Evolutionary conservation across 1,284 basidiomycete genomes (phyloP).

Genomic region (Marasmius oreades): DNA sequence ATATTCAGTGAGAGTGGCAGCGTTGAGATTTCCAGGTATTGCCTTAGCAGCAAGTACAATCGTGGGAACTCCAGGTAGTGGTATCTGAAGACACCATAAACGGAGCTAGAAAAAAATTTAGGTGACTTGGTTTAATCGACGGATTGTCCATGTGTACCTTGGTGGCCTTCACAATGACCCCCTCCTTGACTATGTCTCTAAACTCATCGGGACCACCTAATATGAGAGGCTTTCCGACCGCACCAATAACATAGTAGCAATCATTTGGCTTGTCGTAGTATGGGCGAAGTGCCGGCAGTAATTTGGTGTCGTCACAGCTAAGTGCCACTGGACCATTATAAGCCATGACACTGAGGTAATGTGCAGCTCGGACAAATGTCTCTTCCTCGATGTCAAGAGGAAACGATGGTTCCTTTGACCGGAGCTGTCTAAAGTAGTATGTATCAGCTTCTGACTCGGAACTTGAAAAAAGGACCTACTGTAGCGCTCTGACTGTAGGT

Average conservation of each 20-base stretch:
- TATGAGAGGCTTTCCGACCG: slow-evolving; percentile 16
- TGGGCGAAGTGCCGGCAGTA: slow-evolving; percentile 17
- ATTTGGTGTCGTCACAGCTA: slow-evolving; percentile 29
- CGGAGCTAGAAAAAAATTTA: slow-evolving; percentile 19
- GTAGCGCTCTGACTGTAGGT: neutral
- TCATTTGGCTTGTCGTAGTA: slow-evolving; percentile 20
- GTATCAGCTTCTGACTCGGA: neutral
- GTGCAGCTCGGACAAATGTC: slow-evolving; percentile 16
- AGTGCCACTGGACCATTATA: slow-evolving; percentile 24
- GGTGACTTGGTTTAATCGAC: neutral
- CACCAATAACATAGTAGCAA: slow-evolving; percentile 23
- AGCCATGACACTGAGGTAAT: slow-evolving; percentile 12
- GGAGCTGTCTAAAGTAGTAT: slow-evolving; percentile 1
- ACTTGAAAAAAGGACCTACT: too few species aligned
- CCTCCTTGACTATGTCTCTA: slow-evolving; percentile 10
- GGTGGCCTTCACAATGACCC: slow-evolving; percentile 14
- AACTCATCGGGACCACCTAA: slow-evolving; percentile 17
- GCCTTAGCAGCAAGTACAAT: slow-evolving; percentile 25
- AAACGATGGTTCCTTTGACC: slow-evolving; percentile 16
- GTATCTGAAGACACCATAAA: slow-evolving; percentile 22
- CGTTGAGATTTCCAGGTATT: slow-evolving; percentile 20
- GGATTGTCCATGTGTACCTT: slow-evolving; percentile 15
- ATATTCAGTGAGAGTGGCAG: slow-evolving; percentile 12
- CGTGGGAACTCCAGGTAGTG: slow-evolving; percentile 22
- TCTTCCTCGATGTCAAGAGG: slow-evolving; percentile 19